Percentiles rank a stretch among this genome's conserved stretches.
These are phyloP conservation scores for Trichoderma koningii DNA, from an alignment of 2,329 filamentous ascomycete genomes.

Conservation along the genomic window DNA sequence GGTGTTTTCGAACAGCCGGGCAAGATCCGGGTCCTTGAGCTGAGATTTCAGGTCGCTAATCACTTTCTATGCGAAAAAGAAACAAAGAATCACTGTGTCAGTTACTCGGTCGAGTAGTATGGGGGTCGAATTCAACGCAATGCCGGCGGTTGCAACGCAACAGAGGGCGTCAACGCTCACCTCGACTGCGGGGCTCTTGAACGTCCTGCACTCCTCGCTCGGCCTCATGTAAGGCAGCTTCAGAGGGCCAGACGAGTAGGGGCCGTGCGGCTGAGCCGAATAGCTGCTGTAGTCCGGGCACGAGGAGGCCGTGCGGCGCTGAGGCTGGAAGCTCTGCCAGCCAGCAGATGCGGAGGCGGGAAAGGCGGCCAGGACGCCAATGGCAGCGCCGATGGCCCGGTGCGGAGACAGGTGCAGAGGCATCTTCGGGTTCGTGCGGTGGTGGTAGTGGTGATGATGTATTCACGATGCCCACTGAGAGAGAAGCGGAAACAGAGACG, in stretches of 20 bases:
- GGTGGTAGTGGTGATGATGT: too few relatives aligned
- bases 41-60: conserved; percentile 42
- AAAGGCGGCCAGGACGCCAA: conserved; percentile 24
- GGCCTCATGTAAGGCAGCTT: conserved; percentile 36
- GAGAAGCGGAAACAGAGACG: too few relatives aligned
- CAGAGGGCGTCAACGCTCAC: conserved; percentile 20
- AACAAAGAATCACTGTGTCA: background rate
- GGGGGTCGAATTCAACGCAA: too few relatives aligned
- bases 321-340: conserved; percentile 25
- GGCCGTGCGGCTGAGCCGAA: conserved; percentile 32
- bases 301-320: conserved; percentile 30
- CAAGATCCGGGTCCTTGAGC: conserved; percentile 63
- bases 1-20: conserved; percentile 79
- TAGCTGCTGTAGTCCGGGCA: conserved; percentile 35
- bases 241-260: conserved; percentile 32
- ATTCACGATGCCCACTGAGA: too few relatives aligned
- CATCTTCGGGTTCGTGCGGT: background rate
- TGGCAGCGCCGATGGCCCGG: conserved; percentile 5
- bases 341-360: conserved; percentile 6
- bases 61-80: conserved; percentile 33
- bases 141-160: too few relatives aligned
- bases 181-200: conserved; percentile 36
- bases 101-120: too few relatives aligned
- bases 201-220: conserved; percentile 35
- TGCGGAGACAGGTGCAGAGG: conserved; percentile 18